Evolutionary conservation across 2,329 filamentous ascomycete species (phyloP), one percentile per base, ranked within the genome.

Genomic region (Aureobasidium pullulans): DNA sequence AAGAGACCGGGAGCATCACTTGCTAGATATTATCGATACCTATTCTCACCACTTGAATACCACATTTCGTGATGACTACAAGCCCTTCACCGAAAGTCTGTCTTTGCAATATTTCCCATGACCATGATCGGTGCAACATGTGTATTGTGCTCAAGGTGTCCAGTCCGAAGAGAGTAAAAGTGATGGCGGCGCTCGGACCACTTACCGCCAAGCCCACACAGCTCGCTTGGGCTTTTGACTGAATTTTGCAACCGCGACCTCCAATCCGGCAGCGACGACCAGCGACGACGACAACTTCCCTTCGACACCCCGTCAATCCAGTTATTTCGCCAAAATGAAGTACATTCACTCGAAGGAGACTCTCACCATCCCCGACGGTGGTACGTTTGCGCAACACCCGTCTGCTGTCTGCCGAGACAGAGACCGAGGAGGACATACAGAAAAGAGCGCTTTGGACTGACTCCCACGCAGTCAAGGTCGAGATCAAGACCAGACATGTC

Each of bases 281-380:
- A 57, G 53, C 40, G 34, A 59, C 52, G 56, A 50, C 59, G 47
- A 61, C 49, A 52, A 57, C 59, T 37, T 47, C 54, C 58, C 48
- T 54, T 59, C 48, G 48, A 52, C 42, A 61, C 60, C 23, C 60
- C n/a, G 52, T 57, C 42, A 57, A 59, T 50, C 57, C 36, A 62
- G 42, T 60, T 48, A 47, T 48, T 57, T 63, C 61, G 66, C 81
- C 88, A 96, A 89, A 82, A 97, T 97, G 94, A 95, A 89, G 85
- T 97, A 96, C 90, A 96, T 99, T 83, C 91, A 96, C 86, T 96
- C 90, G 76, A 84, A 93, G 83, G 93, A 99, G 87, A 84, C 85
- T 81, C 84, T 99, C 82, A 85, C 87, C 75, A 90, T 99, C 81
- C 94, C 95, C 75, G 90, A 96, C 79, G 90, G 92, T 84, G 91